Base-by-base conservation (phyloP, 805 yeast species). In the Tetrapisispora pingtungensis region DNA sequence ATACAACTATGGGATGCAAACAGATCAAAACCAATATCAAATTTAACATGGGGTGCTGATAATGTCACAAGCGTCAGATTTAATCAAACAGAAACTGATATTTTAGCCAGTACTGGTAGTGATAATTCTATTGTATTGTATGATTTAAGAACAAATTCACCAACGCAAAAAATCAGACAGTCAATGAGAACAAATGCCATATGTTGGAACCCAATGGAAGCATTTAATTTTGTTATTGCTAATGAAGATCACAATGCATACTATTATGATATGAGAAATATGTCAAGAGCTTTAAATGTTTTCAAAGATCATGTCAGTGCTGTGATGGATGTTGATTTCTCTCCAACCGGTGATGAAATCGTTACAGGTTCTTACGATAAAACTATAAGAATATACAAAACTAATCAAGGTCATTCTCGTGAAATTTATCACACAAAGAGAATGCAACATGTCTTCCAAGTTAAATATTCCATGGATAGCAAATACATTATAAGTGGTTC, bases 131-230 rank as follows among this genome's bases (percentile, higher is more conserved):
- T 93, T 42, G 89, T 90, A 2, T 68, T 93, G 33, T 93, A 93
- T 63, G 99, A 93, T 64, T 70, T 86, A 41, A 77, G 98, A 57
- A 86, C 96, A 7, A 80, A 84, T 56, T 75, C 95, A 2, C 96
- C 98, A 13, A 79, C 94, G 5, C 97, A 94, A 65, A 90, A 89
- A 62, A 77, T 90, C 47, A 84, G 83, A 39, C 84, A 93, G 24
- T 69, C 78, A 17, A 71, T 93, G 74, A 74, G 94, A 56, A 84
- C 89, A 17, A 93, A 93, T 64, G 73, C 90, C 39, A 72, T 93
- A 22, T 74, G 88, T 45, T 93, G 97, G 97, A 93, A 93, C 66
- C 99, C 99, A 4, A 85, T 93, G 82, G 97, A 93, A 65, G 95
- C 97, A 1, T 93, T 77, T 67, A 80, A 84, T 59, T 90, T 93